Percentiles rank a stretch among this genome's conserved stretches.
phyloP scores from a whole-genome alignment of 371 early-diverging fungal species.

The Phascolomyces articulosus region DNA sequence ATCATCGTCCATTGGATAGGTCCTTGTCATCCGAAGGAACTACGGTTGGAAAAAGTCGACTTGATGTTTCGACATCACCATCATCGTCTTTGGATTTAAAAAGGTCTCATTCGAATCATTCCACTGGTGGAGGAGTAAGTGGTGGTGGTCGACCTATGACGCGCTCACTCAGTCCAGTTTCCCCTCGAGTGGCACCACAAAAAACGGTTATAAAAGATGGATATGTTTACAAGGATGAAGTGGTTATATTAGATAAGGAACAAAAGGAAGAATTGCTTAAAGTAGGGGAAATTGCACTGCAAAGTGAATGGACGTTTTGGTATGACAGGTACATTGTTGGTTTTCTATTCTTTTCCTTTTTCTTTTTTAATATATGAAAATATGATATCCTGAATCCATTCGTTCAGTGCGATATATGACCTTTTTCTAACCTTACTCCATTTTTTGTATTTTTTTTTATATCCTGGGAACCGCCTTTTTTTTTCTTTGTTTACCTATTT shows the following conservation, averaged over 20 bases:
- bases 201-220: constrained; percentile 24
- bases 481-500: background rate
- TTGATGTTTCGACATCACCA: background rate
- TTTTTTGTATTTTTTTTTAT: too few species aligned
- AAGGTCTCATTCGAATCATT: constrained; percentile 14
- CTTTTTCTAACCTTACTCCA: too few species aligned
- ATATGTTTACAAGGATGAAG: constrained; percentile 32
- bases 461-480: background rate
- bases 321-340: constrained; percentile 59
- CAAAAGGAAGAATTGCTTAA: constrained; percentile 30
- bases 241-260: constrained; percentile 30
- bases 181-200: constrained; percentile 5
- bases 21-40: constrained; percentile 14
- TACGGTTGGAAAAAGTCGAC: constrained; percentile 1
- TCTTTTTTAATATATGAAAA: constrained; percentile 6
- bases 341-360: background rate
- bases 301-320: constrained; percentile 69
- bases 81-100: constrained; percentile 9
- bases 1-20: background rate
- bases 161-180: constrained; percentile 2
- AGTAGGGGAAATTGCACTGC: constrained; percentile 45
- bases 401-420: too few species aligned
- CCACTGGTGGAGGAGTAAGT: too few species aligned
- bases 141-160: background rate
- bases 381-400: too few species aligned